Base-by-base conservation (phyloP, 2,329 filamentous ascomycete species). In the Fusarium udum region DNA sequence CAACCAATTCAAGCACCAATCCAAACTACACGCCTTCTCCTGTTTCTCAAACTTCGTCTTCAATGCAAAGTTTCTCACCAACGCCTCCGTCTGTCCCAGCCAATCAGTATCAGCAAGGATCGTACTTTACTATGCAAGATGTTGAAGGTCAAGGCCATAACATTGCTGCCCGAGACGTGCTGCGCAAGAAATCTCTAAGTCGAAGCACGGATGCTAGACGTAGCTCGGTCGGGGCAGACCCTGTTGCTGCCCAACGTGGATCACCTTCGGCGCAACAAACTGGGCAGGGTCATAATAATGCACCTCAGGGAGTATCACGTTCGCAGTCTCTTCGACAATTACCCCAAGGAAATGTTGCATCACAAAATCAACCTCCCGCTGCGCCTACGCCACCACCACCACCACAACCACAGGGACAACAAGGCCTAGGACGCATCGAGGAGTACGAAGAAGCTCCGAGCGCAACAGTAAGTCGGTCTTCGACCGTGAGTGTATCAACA, bases 21-120 rank as follows among this genome's bases (percentile, higher is more conserved):
- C 66, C 48, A 22, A 72, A 62, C 49, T 76, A 67, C 20, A 62
- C 77, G 14, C 72, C 78, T 11, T 79, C 77, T 22, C 78, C 78
- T 8, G 60, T 77, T 6, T 78, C 77, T 10, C 64, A 75, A n/a
- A 58, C 59, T 5, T 75, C 75, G 6, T 57, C 60, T 11, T 73
- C 71, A 4, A 65, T 64, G 36, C 69, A 71, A 12, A 64, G 58
- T 28, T 74, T 71, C 37, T 65, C 69, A 4, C 69, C 62, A 32
- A 77, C 68, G 22, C 66, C 74, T 9, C 74, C 75, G 10, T 70
- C 69, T 12, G 67, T 40, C 22, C 61, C 64, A 5, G 31, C 45
- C 24, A 70, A 67, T 14, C 75, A 75, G 18, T 48, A 58, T 20
- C 72, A 74, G 7, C 69, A 66, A 18, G 61, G 56, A 2, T 78